Evolutionary conservation across 1,284 basidiomycete species (phyloP).

Genomic region (Fomitopsis betulina): DNA sequence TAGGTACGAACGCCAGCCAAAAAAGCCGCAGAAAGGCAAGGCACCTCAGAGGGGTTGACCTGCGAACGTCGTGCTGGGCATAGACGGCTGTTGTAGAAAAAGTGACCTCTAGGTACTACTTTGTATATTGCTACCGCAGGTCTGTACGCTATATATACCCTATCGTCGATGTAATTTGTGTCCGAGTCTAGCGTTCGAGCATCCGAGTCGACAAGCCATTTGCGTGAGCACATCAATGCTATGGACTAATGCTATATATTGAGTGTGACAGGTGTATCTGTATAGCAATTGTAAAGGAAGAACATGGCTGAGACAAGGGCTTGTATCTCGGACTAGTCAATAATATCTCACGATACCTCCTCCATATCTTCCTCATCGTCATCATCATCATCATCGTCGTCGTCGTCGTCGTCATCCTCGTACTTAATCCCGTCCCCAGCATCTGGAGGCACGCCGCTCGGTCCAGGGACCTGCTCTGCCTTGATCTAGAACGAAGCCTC

Average conservation of each 20-base stretch:
- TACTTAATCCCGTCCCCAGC: conserved; percentile 29
- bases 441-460: conserved; percentile 15
- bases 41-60: conserved; percentile 6
- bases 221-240: background rate
- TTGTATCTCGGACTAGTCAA: background rate
- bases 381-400: conserved; percentile 35
- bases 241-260: background rate
- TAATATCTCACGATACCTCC: conserved; percentile 34
- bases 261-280: background rate
- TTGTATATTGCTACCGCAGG: background rate
- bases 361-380: conserved; percentile 46
- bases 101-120: background rate
- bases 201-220: too few relatives aligned
- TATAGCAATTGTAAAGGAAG: background rate
- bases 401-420: conserved; percentile 36
- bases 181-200: background rate
- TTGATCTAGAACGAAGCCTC: conserved; percentile 38
- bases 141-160: background rate
- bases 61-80: background rate
- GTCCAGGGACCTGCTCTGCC: conserved; percentile 47
- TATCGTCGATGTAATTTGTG: background rate
- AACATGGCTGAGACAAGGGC: conserved; percentile 1
- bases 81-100: background rate
- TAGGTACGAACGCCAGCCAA: conserved; percentile 52
- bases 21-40: conserved; percentile 41